Conservation (phyloP, 495 filamentous ascomycete genomes). For the Hyaloscypha variabilis region DNA sequence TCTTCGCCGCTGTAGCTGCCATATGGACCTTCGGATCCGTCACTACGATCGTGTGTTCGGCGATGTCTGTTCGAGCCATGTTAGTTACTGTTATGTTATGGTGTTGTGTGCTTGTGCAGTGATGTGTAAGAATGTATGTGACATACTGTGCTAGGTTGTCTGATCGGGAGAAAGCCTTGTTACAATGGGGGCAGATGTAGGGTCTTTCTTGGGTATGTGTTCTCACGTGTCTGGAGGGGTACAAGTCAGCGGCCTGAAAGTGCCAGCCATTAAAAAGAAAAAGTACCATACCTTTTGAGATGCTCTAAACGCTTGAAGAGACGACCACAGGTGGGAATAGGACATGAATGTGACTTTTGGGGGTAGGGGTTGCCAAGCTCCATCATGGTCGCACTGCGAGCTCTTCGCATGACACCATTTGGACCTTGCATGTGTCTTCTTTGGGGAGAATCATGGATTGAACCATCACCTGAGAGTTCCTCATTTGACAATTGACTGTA, state of each 20-base stretch:
- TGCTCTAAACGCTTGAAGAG: conserved; percentile 99
- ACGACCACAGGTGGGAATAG: conserved; percentile 96
- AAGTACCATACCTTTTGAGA: conserved; percentile 87
- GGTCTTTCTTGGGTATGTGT: conserved; percentile 99
- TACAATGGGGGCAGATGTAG: conserved; percentile 95
- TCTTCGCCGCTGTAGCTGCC: conserved; percentile 71
- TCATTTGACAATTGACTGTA: conserved; percentile 65
- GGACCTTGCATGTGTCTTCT: conserved; percentile 62
- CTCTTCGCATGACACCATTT: conserved; percentile 78
- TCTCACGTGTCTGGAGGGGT: conserved; percentile 83
- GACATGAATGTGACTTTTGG: conserved; percentile 96
- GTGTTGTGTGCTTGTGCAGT: conserved; percentile 12
- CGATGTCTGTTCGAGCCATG: conserved; percentile 68
- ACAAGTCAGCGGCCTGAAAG: conserved; percentile 51
- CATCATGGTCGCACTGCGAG: conserved; percentile 94
- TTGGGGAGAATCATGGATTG: conserved; percentile 58
- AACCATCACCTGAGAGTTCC: conserved; percentile 57
- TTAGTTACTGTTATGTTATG: conserved; percentile 35
- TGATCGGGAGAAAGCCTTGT: conserved; percentile 96
- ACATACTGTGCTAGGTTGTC: conserved; percentile 98
- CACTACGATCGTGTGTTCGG: conserved; percentile 85
- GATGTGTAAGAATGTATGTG: conserved; percentile 23
- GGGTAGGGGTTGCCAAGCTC: conserved; percentile 89
- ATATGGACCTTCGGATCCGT: conserved; percentile 68
- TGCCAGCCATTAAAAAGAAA: conserved; percentile 56